Conservation (phyloP, 805 yeast genomes). For the Spathaspora arborariae region DNA sequence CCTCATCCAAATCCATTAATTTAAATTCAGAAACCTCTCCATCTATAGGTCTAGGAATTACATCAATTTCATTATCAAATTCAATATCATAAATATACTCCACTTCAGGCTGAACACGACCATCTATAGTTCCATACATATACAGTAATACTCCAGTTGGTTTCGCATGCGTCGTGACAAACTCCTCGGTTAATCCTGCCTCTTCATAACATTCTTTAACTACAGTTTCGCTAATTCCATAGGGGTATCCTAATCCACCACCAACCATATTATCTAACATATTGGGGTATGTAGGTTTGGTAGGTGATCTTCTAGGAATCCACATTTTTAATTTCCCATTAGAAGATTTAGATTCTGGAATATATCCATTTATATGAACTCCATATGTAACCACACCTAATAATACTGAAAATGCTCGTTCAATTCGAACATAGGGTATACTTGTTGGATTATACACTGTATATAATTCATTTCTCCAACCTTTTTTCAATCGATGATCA, state of each 20-base stretch:
- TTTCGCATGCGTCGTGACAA: conserved; percentile 42
- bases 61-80: conserved; percentile 40
- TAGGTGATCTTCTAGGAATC: conserved; percentile 77
- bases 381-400: conserved; percentile 91
- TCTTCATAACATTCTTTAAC: conserved; percentile 88
- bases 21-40: conserved; percentile 69
- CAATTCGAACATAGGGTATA: conserved; percentile 63
- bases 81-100: conserved; percentile 75
- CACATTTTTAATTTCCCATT: conserved; percentile 55
- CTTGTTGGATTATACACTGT: conserved; percentile 57
- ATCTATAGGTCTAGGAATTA: conserved; percentile 43
- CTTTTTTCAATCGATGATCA: conserved; percentile 37
- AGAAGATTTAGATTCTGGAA: conserved; percentile 38
- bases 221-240: conserved; percentile 70
- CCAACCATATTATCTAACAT: conserved; percentile 93
- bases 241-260: conserved; percentile 87
- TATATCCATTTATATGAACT: conserved; percentile 79
- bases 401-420: conserved; percentile 76
- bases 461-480: conserved; percentile 88
- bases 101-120: conserved; percentile 84
- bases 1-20: conserved; percentile 58
- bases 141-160: conserved; percentile 71
- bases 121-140: conserved; percentile 44
- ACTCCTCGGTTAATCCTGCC: conserved; percentile 64
- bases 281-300: conserved; percentile 86